Evolutionary conservation across 202 grass and related monocot genomes (phyloP).

Genomic region (Schoenoplectus tabernaemontani): DNA sequence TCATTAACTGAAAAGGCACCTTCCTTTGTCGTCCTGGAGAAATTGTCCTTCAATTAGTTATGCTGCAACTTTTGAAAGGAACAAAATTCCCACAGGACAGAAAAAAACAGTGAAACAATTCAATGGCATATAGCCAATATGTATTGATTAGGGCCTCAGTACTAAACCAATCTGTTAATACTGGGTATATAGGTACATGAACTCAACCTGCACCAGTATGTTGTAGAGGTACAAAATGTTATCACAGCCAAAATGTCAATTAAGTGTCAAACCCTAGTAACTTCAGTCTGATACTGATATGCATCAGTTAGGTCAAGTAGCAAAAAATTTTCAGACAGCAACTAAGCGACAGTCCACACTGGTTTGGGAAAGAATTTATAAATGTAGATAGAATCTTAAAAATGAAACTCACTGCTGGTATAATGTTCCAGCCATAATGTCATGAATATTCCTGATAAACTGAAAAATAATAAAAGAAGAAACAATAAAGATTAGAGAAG

Average conservation of each 20-base stretch:
- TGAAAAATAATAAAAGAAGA: conserved; percentile 26
- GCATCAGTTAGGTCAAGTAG: not conserved
- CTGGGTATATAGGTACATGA: conserved; percentile 15
- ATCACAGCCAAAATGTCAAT: not conserved
- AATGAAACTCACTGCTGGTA: conserved; percentile 54
- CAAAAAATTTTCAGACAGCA: not conserved
- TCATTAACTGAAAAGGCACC: conserved; percentile 33
- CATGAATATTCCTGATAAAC: conserved; percentile 91
- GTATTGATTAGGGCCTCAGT: not conserved
- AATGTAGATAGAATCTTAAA: not conserved
- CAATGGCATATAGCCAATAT: not conserved
- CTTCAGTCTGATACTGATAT: not conserved
- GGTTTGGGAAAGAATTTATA: not conserved
- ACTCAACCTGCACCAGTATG: not conserved
- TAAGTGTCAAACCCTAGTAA: not conserved
- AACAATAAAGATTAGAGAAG: too few species aligned
- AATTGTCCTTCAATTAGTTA: conserved; percentile 15
- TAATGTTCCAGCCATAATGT: conserved; percentile 82
- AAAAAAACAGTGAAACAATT: not conserved
- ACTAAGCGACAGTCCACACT: not conserved
- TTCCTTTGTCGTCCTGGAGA: conserved; percentile 42
- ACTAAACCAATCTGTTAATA: not conserved
- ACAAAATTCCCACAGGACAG: conserved; percentile 7
- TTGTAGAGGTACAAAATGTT: not conserved
- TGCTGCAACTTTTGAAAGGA: not conserved